Percentiles rank a stretch among this genome's conserved stretches.
phyloP scores from a whole-genome alignment of 805 yeast species.

The Candida pseudoglaebosa region DNA sequence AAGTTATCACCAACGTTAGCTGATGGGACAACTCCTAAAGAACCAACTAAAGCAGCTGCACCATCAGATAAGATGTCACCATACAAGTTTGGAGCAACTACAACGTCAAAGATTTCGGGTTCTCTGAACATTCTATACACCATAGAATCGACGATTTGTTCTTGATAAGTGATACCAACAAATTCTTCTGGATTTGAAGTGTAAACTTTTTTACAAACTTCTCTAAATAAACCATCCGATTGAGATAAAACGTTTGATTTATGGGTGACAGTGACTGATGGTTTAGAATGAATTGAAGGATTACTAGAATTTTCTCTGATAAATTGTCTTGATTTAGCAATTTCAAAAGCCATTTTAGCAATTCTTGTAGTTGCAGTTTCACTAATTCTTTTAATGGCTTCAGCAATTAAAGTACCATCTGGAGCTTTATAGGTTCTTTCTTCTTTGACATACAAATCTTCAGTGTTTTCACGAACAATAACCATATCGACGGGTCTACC shows the following conservation, averaged over 20 bases:
- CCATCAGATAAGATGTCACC: slow-evolving; percentile 97
- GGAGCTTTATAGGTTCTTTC: slow-evolving; percentile 69
- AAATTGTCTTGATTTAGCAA: slow-evolving; percentile 86
- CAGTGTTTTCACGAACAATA: slow-evolving; percentile 97
- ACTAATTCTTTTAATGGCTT: slow-evolving; percentile 94
- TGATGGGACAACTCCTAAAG: slow-evolving; percentile 96
- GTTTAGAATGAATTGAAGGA: slow-evolving; percentile 37
- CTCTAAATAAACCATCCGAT: slow-evolving; percentile 95
- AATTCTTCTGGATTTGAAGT: slow-evolving; percentile 55
- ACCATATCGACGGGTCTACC: slow-evolving; percentile 95
- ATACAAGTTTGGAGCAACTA: slow-evolving; percentile 96
- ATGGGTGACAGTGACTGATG: slow-evolving; percentile 88
- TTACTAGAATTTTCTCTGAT: slow-evolving; percentile 52
- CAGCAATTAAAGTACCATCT: slow-evolving; percentile 89
- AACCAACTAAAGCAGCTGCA: slow-evolving; percentile 97
- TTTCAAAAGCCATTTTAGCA: slow-evolving; percentile 86
- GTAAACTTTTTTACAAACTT: slow-evolving; percentile 64
- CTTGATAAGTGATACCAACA: slow-evolving; percentile 65
- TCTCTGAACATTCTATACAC: slow-evolving; percentile 98
- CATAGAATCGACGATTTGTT: slow-evolving; percentile 99
- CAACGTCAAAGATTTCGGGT: slow-evolving; percentile 95
- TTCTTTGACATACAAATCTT: slow-evolving; percentile 93
- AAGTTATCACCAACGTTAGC: slow-evolving; percentile 96
- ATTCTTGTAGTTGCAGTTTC: slow-evolving; percentile 83
- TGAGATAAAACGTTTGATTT: slow-evolving; percentile 92